Conservation (phyloP, 192 early-diverging fungal genomes). For the Coemansia sp. region DNA sequence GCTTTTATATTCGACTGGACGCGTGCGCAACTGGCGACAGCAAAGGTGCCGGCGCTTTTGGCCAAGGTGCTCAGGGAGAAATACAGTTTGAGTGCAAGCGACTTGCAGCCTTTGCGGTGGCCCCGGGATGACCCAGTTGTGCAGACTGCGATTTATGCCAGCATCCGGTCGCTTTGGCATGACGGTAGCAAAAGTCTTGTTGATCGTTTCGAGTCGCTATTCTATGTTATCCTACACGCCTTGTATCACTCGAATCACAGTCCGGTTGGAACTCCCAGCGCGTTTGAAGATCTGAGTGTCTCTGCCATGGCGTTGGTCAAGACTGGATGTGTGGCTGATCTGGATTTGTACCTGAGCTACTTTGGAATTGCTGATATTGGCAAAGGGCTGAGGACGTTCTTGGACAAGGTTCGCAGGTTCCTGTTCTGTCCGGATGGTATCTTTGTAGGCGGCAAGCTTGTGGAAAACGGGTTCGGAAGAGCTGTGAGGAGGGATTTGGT, state of each 20-base stretch:
- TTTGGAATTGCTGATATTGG: neutral
- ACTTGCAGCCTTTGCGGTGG: neutral
- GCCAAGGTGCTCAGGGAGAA: neutral
- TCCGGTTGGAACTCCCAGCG: neutral
- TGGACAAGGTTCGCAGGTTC: neutral
- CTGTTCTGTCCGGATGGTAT: neutral
- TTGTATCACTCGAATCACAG: neutral
- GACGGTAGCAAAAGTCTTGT: neutral
- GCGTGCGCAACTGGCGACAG: neutral
- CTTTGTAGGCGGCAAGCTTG: neutral
- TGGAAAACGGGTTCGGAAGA: neutral
- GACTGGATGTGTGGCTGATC: conserved; percentile 2
- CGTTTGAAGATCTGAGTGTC: neutral
- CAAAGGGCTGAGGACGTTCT: neutral
- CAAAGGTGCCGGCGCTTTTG: neutral
- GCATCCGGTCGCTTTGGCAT: conserved; percentile 9
- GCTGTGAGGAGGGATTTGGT: neutral
- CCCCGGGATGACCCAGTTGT: neutral
- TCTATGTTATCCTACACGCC: conserved; percentile 14
- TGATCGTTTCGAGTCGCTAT: conserved; percentile 16
- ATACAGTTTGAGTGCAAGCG: neutral
- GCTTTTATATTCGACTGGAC: conserved; percentile 19
- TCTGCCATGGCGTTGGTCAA: neutral
- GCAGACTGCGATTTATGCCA: conserved; percentile 3
- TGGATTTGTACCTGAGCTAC: neutral